Evolutionary conservation across 1,284 basidiomycete genomes (phyloP).

Genomic region (Ustilago trichophora): DNA sequence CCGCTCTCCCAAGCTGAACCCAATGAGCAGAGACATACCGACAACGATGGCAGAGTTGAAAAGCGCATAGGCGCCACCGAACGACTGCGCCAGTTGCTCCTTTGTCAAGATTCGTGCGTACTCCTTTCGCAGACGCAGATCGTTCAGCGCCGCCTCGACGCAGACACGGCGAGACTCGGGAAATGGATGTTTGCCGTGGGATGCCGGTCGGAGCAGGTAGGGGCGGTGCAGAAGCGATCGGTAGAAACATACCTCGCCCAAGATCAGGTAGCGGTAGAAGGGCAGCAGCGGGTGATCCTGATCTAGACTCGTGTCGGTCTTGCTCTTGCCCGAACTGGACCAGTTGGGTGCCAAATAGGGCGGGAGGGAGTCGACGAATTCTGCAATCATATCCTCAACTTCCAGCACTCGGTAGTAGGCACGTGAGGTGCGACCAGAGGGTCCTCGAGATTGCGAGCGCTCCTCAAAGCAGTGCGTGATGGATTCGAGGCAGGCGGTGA

Average conservation of each 20-base stretch:
- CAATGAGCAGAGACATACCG: conserved; percentile 43
- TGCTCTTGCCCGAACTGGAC: conserved; percentile 26
- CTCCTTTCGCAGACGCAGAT: conserved; percentile 39
- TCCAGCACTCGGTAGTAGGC: conserved; percentile 45
- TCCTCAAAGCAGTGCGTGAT: conserved; percentile 50
- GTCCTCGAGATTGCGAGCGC: conserved; percentile 26
- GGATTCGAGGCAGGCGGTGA: conserved; percentile 38
- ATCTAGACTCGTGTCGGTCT: conserved; percentile 43
- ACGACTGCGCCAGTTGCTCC: conserved; percentile 40
- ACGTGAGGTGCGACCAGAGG: conserved; percentile 25
- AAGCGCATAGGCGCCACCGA: conserved; percentile 45
- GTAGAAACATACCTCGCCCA: conserved; percentile 45
- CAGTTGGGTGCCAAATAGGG: conserved; percentile 40
- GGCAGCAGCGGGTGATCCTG: conserved; percentile 43
- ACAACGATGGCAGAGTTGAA: conserved; percentile 53
- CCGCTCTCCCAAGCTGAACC: conserved; percentile 35
- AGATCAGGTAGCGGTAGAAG: conserved; percentile 45
- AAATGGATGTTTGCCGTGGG: conserved; percentile 46
- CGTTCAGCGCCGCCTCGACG: conserved; percentile 45
- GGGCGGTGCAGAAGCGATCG: conserved; percentile 46
- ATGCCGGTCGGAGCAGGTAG: conserved; percentile 34
- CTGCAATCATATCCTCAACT: conserved; percentile 46
- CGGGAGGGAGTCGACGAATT: conserved; percentile 45
- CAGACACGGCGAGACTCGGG: conserved; percentile 38
- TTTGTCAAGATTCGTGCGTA: conserved; percentile 29